phyloP scores from a whole-genome alignment of 1,284 basidiomycete genomes.

The Cutaneotrichosporon sp. region DNA sequence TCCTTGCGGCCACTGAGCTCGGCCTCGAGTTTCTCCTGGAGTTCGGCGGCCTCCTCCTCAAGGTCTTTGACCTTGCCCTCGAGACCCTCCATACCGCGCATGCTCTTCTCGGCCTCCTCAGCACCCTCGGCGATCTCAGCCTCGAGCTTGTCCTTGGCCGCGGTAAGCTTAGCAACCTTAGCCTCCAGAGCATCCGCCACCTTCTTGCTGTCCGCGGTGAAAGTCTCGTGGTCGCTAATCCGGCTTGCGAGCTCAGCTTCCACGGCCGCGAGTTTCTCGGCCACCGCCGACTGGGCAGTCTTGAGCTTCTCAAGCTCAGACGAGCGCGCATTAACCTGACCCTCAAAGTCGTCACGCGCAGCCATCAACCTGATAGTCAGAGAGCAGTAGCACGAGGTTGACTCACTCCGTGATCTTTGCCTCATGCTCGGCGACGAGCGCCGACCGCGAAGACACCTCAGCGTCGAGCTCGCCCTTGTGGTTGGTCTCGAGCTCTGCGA shows the following conservation, averaged over 20 bases:
- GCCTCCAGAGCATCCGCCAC: conserved; percentile 17
- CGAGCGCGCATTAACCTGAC: conserved; percentile 11
- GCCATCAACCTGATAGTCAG: conserved; percentile 9
- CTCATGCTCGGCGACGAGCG: conserved; percentile 7
- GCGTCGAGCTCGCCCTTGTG: conserved; percentile 10
- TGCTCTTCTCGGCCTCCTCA: conserved; percentile 26
- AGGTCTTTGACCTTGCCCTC: conserved; percentile 23
- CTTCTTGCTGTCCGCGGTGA: conserved; percentile 5
- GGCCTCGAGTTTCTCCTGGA: conserved; percentile 15
- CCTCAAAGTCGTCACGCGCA: conserved; percentile 17
- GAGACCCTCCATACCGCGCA: conserved; percentile 10
- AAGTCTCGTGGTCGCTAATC: conserved; percentile 12
- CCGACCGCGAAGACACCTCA: conserved; percentile 3
- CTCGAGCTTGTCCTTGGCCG: conserved; percentile 19
- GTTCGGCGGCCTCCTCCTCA: conserved; percentile 22
- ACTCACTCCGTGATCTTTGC: conserved; percentile 16
- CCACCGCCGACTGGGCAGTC: conserved; percentile 5
- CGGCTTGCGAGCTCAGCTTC: conserved; percentile 15
- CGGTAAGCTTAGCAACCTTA: conserved; percentile 21
- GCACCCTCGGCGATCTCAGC: conserved; percentile 21
- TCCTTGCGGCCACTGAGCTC: conserved; percentile 12
- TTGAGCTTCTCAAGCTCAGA: conserved; percentile 8
- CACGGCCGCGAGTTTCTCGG: conserved; percentile 8
- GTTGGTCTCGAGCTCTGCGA: conserved; percentile 10
- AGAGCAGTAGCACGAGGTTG: not conserved